Evolutionary conservation across 2,329 filamentous ascomycete species (phyloP), one percentile per base, ranked within the genome.

Genomic region (Pseudogymnoascus sp.): DNA sequence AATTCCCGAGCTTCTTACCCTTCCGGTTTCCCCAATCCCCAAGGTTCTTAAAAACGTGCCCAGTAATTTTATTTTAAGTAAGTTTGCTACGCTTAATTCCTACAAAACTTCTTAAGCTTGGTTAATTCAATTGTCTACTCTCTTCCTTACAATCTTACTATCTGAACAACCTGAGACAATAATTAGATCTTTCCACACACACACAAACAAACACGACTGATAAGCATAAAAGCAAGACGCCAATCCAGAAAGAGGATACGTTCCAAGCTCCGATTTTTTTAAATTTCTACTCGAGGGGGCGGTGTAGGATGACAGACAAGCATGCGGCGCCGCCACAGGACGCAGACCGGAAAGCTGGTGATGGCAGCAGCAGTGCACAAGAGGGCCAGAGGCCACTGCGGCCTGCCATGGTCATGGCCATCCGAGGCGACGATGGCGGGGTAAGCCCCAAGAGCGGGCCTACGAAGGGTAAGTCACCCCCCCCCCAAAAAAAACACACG

Each of bases 391-490:
- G n/a, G 26, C 53, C 33, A 23, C 60, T 61, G 17, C 33, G 36
- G 36, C 60, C 36, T 2, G 36, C 35, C n/a, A 26, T 36, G 60
- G n/a, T 47, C 23, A 40, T 38, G 28, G 26, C 60, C 60, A 13
- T 36, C 60, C 36, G 35, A 36, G 60, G 33, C 60, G 60, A 61
- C n/a, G 60, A 40, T 38, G 60, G 36, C 23, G 60, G 28, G 36
- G 23, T 53, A 28, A 61, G 60, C 35, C 60, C 60, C 33, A 33
- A 44, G 28, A 61, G 33, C 35, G 60, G 60, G 23, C 60, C 60
- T 44, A 36, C 36, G 10, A 61, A 61, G 6, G 33, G 60, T 61
- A 38, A 11, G 60, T 61, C 23, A 31, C 26, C 13, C 53, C 21
- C 19, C 31, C n/a, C n/a, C n/a, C n/a, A n/a, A n/a, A n/a, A 61